A percentile compares a stretch with the other conserved stretches of the same genome.
These are phyloP conservation scores for Leptographium galeiforme DNA, from an alignment of 2,329 filamentous ascomycete genomes.

Conservation along the genomic window DNA sequence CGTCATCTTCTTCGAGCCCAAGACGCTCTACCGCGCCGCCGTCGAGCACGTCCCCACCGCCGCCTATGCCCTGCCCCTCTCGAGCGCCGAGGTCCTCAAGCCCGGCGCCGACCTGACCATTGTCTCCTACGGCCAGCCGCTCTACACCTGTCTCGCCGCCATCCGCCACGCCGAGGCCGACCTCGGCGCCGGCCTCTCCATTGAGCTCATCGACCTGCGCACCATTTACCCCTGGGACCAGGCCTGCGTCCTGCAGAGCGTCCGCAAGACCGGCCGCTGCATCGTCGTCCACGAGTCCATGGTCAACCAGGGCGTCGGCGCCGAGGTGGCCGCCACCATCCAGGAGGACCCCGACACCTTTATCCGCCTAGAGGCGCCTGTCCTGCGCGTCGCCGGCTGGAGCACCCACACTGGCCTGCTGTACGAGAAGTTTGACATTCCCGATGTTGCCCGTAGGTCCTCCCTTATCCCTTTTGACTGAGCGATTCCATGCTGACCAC, in stretches of 20 bases:
- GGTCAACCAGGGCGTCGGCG: conserved; percentile 79
- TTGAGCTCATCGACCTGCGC: conserved; percentile 77
- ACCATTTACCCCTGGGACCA: conserved; percentile 91
- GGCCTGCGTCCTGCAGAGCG: conserved; percentile 64
- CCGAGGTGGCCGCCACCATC: conserved; percentile 77
- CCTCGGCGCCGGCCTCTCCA: conserved; percentile 58
- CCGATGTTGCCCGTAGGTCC: conserved; percentile 73
- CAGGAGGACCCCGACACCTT: conserved; percentile 70
- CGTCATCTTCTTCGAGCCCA: conserved; percentile 87
- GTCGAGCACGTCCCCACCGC: conserved; percentile 81
- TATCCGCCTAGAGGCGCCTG: conserved; percentile 68
- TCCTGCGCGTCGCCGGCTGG: conserved; percentile 79
- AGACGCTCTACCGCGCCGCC: conserved; percentile 80
- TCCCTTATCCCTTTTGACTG: background rate
- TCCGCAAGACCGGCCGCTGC: conserved; percentile 73
- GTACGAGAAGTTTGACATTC: conserved; percentile 70
- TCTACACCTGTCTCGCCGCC: conserved; percentile 71
- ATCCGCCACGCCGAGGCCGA: conserved; percentile 64
- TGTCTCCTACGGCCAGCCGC: conserved; percentile 76
- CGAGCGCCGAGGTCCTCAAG: conserved; percentile 74
- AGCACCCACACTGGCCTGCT: conserved; percentile 68
- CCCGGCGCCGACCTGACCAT: conserved; percentile 69
- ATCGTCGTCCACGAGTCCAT: conserved; percentile 88
- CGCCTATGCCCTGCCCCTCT: conserved; percentile 70
- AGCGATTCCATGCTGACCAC: background rate